Evolutionary conservation across 176 grass and related monocot genomes (phyloP).

Genomic region (Ensete ventricosum): DNA sequence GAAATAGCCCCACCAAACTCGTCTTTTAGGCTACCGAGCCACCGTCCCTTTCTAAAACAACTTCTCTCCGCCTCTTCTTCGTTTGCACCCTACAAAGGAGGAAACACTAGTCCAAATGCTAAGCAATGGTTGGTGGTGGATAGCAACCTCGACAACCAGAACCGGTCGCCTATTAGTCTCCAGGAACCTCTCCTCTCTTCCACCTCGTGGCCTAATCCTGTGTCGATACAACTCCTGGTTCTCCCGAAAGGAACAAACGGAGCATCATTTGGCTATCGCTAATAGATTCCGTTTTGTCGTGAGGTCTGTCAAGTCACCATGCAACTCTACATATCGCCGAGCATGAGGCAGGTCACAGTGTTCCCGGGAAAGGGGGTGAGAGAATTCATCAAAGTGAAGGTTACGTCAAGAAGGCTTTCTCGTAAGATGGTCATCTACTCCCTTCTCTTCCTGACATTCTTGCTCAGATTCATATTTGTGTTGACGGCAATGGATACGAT

Average conservation of each 20-base stretch:
- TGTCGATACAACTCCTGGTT: too few relatives aligned
- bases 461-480: slow-evolving; percentile 25
- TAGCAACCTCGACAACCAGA: slow-evolving; percentile 19
- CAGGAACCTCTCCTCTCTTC: neutral
- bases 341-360: slow-evolving; percentile 25
- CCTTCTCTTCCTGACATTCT: slow-evolving; percentile 22
- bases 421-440: slow-evolving; percentile 24
- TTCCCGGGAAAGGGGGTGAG: slow-evolving; percentile 23
- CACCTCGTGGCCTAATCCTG: too few relatives aligned
- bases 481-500: slow-evolving; percentile 22
- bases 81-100: too few relatives aligned
- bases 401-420: slow-evolving; percentile 18
- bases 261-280: too few relatives aligned
- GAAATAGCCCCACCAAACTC: neutral
- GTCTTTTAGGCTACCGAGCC: neutral
- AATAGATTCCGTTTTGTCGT: too few relatives aligned
- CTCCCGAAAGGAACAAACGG: too few relatives aligned
- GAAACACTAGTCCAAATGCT: slow-evolving; percentile 10
- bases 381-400: slow-evolving; percentile 24
- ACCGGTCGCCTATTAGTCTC: slow-evolving; percentile 8
- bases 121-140: slow-evolving; percentile 27
- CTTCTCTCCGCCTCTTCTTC: neutral
- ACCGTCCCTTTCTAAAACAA: slow-evolving; percentile 11
- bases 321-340: slow-evolving; percentile 24
- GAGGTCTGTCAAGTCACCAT: neutral